Evolutionary conservation across 768 basidiomycete genomes (phyloP).

Genomic region (Mycena metata): DNA sequence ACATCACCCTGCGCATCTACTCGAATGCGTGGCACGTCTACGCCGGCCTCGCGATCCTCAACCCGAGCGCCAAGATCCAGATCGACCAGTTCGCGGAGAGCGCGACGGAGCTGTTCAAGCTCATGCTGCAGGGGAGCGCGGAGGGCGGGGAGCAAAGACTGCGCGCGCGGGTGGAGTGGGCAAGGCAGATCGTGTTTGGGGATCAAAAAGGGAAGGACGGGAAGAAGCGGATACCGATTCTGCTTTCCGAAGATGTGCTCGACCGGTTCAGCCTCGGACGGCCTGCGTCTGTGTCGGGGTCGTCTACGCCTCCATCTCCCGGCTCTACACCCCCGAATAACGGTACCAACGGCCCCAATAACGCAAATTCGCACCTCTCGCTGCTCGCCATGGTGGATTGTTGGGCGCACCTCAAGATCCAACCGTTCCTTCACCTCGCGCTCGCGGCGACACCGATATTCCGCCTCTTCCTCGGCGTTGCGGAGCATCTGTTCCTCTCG

Average conservation of each 20-base stretch:
- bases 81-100: conserved; percentile 93
- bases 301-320: conserved; percentile 11
- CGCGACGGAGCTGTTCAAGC: conserved; percentile 91
- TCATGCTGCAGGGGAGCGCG: conserved; percentile 81
- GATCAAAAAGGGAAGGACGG: conserved; percentile 48
- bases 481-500: conserved; percentile 93
- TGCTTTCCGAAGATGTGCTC: conserved; percentile 86
- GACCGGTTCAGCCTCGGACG: conserved; percentile 90
- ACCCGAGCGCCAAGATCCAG: conserved; percentile 89
- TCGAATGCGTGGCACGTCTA: conserved; percentile 99
- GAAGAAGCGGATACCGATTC: conserved; percentile 68
- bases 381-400: conserved; percentile 99
- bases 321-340: conserved; percentile 2
- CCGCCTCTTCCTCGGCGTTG: conserved; percentile 96
- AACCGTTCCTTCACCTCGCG: conserved; percentile 91
- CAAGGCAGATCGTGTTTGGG: conserved; percentile 83
- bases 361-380: conserved; percentile 91
- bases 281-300: conserved; percentile 16
- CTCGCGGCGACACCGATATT: conserved; percentile 97
- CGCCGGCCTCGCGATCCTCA: conserved; percentile 97
- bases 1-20: conserved; percentile 96
- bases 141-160: conserved; percentile 62
- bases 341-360: conserved; percentile 50
- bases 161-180: conserved; percentile 78
- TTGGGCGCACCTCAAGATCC: conserved; percentile 90